Conservation (phyloP, 495 filamentous ascomycete genomes). For the Penicillium argentinense region DNA sequence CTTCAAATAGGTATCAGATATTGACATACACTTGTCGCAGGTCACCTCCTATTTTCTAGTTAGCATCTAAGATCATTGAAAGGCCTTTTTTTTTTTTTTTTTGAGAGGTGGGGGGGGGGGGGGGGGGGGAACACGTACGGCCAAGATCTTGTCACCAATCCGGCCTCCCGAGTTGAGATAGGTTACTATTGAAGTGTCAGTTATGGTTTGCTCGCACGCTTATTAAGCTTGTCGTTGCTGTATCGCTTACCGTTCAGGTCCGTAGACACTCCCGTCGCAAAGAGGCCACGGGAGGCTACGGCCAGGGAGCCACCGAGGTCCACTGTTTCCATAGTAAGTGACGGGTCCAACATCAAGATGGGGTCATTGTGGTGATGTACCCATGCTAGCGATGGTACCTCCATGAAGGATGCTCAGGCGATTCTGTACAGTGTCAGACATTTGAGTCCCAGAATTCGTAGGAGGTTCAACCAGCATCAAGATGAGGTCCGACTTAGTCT, state of each 20-base stretch:
- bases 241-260: constrained; percentile 85
- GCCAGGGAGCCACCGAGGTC: constrained; percentile 92
- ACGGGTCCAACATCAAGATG: neutral
- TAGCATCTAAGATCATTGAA: no score
- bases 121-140: constrained; percentile 48
- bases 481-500: no score
- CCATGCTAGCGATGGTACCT: constrained; percentile 92
- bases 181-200: constrained; percentile 63
- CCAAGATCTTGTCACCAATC: constrained; percentile 73
- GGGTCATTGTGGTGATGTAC: constrained; percentile 33
- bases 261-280: constrained; percentile 87
- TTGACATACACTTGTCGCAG: constrained; percentile 81
- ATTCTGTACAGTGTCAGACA: constrained; percentile 55
- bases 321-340: no score
- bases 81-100: no score
- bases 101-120: no score
- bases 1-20: neutral
- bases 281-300: constrained; percentile 86
- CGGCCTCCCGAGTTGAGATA: constrained; percentile 84
- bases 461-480: no score
- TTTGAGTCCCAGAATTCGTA: no score
- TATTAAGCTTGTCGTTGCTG: no score
- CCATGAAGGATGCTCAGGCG: constrained; percentile 89
- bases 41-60: constrained; percentile 53
- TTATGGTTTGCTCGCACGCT: no score